Percentiles rank a stretch among this genome's conserved stretches.
Conservation (phyloP, 768 basidiomycete species). For the Phanerodontia chrysosporium region DNA sequence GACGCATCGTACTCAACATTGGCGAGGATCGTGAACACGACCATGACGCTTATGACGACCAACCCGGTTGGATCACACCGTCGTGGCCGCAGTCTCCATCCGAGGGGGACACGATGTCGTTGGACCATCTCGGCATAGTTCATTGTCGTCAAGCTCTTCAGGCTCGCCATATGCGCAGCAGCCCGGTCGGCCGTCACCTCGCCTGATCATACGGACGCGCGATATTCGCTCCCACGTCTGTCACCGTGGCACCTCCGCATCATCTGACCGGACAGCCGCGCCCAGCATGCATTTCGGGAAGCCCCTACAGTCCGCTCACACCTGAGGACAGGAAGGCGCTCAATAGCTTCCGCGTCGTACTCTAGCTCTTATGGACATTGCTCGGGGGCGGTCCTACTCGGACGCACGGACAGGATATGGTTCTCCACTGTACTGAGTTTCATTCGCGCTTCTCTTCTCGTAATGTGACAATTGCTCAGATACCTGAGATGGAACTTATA, state of each 20-base stretch:
- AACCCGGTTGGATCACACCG: constrained; percentile 20
- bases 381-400: not conserved
- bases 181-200: constrained; percentile 5
- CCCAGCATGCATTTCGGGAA: constrained; percentile 9
- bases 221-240: constrained; percentile 21
- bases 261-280: constrained; percentile 16
- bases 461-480: not conserved
- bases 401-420: not conserved
- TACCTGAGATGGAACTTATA: not conserved
- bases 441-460: not conserved
- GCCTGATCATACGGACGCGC: constrained; percentile 6
- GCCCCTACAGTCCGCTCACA: constrained; percentile 28
- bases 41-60: constrained; percentile 16
- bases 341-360: constrained; percentile 30
- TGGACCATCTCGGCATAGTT: constrained; percentile 9
- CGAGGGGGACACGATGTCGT: not conserved
- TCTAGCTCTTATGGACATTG: constrained; percentile 14
- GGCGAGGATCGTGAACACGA: constrained; percentile 22
- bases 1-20: constrained; percentile 19
- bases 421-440: not conserved
- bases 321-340: constrained; percentile 32
- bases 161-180: constrained; percentile 5
- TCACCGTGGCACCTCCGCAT: constrained; percentile 22
- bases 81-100: constrained; percentile 18
- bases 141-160: constrained; percentile 15